phyloP scores from a whole-genome alignment of 169 alveolate genomes.

The Eimeria brunetti region DNA sequence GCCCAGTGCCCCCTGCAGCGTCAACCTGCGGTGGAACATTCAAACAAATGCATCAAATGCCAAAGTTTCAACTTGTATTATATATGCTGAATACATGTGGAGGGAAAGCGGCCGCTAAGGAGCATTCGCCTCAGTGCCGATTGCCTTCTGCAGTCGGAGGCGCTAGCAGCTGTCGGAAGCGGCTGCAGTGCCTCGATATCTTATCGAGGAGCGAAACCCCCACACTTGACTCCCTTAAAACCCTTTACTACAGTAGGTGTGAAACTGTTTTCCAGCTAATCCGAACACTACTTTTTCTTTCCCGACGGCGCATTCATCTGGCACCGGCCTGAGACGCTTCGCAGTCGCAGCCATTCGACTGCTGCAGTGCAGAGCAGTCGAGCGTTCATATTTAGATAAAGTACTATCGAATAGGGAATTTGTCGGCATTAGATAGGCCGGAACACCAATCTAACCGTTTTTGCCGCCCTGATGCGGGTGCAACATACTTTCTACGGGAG shows the following conservation, averaged over 20 bases:
- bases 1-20: not conserved
- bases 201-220: not conserved
- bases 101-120: not conserved
- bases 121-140: not conserved
- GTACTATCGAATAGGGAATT: not conserved
- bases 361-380: not conserved
- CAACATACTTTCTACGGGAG: not conserved
- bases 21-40: not conserved
- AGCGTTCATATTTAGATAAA: not conserved
- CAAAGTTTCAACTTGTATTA: not conserved
- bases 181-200: constrained; percentile 12
- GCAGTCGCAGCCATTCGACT: not conserved
- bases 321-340: not conserved
- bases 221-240: not conserved
- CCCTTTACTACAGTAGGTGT: not conserved
- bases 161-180: constrained; percentile 58
- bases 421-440: not conserved
- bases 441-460: not conserved
- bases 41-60: not conserved
- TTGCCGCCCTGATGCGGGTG: not conserved
- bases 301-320: not conserved
- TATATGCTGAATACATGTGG: not conserved
- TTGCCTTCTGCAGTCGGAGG: constrained; percentile 37
- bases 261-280: not conserved
- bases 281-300: not conserved